These are phyloP conservation scores for Excoecaria agallocha DNA, from an alignment of 345 rosid species.

Conservation along the genomic window DNA sequence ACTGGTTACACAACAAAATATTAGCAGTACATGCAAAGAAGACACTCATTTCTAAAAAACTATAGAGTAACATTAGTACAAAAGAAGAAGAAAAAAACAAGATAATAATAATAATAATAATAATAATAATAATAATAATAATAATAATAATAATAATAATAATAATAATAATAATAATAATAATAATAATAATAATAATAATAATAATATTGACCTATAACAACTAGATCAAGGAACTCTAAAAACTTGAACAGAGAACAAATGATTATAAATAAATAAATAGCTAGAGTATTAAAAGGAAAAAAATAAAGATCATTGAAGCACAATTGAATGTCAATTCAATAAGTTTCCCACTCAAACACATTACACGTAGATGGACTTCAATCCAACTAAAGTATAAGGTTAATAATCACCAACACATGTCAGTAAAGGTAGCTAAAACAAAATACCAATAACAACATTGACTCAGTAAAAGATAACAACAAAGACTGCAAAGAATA, in stretches of 20 bases:
- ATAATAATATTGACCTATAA: no score
- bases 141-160: no score
- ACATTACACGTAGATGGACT: no score
- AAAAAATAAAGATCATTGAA: background rate
- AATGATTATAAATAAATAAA: background rate
- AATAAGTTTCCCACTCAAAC: no score
- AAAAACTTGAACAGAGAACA: background rate
- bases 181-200: no score
- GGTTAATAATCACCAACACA: background rate
- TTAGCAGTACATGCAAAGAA: background rate
- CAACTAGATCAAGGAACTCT: background rate
- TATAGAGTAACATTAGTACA: background rate
- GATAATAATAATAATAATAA: background rate
- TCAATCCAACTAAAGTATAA: background rate
- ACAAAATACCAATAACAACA: background rate
- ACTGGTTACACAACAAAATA: no score
- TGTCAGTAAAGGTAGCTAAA: background rate
- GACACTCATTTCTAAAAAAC: background rate
- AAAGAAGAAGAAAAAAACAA: background rate
- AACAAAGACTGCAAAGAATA: background rate
- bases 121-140: no score
- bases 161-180: no score
- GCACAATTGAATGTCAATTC: no score
- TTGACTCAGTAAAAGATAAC: background rate
- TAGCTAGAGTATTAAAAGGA: background rate